Conservation (phyloP, 345 rosid genomes). For the Turnera subulata region DNA sequence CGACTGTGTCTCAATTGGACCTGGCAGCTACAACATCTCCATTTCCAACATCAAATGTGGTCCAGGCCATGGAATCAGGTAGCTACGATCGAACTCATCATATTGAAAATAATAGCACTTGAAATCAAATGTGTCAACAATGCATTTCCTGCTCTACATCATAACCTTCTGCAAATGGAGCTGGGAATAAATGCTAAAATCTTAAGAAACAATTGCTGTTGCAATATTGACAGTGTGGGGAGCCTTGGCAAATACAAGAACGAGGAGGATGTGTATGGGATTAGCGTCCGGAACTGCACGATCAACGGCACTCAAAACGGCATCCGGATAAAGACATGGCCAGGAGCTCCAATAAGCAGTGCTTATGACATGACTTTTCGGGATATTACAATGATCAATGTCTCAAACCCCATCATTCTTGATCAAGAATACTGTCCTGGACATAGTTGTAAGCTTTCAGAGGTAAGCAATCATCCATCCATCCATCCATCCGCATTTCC, state of each 20-base stretch:
- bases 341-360: constrained; percentile 24
- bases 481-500: too few relatives aligned
- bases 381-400: constrained; percentile 43
- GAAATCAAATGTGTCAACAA: too few relatives aligned
- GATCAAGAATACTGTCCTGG: constrained; percentile 45
- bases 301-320: constrained; percentile 52
- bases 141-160: too few relatives aligned
- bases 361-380: constrained; percentile 37
- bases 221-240: constrained; percentile 34
- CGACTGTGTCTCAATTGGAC: constrained; percentile 57
- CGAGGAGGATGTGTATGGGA: constrained; percentile 42
- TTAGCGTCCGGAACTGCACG: constrained; percentile 35
- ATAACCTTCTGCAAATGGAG: too few relatives aligned
- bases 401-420: constrained; percentile 49
- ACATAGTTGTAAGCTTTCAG: neutral
- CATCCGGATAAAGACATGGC: constrained; percentile 52
- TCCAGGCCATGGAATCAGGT: constrained; percentile 71
- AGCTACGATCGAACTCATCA: neutral
- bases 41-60: constrained; percentile 33
- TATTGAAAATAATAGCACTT: too few relatives aligned
- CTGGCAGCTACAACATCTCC: constrained; percentile 38
- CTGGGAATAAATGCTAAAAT: too few relatives aligned
- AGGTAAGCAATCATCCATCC: neutral
- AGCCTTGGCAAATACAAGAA: constrained; percentile 45
- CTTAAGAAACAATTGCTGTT: too few relatives aligned